Percentiles rank a stretch among this genome's conserved stretches.
These are phyloP conservation scores for Aspergillus cavernicola DNA, from an alignment of 495 filamentous ascomycete genomes.

Conservation along the genomic window DNA sequence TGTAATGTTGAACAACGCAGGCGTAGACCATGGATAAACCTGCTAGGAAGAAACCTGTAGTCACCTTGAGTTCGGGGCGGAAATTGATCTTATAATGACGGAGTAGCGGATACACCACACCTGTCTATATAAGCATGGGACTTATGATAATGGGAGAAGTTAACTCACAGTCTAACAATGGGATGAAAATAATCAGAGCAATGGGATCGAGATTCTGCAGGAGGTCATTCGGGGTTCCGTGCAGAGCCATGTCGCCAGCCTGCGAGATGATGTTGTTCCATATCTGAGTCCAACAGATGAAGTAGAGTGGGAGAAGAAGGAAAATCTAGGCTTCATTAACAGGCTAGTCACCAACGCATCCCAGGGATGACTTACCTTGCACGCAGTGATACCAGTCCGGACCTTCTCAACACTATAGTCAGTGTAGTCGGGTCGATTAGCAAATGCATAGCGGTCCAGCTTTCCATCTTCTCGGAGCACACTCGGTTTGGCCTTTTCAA, in stretches of 20 bases:
- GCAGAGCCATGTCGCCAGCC: conserved; percentile 39
- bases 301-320: conserved; percentile 32
- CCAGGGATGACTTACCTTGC: conserved; percentile 21
- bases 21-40: conserved; percentile 50
- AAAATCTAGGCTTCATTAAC: conserved; percentile 34
- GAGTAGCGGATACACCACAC: conserved; percentile 9
- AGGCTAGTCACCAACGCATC: neutral
- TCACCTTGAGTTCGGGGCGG: conserved; percentile 61
- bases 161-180: conserved; percentile 51
- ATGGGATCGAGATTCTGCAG: conserved; percentile 64
- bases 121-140: conserved; percentile 50
- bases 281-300: conserved; percentile 19
- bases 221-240: conserved; percentile 58
- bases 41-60: conserved; percentile 56
- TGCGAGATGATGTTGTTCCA: conserved; percentile 34
- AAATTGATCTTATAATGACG: conserved; percentile 52
- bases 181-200: conserved; percentile 58
- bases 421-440: conserved; percentile 8
- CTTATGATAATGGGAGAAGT: neutral
- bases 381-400: conserved; percentile 42
- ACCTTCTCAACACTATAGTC: conserved; percentile 51
- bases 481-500: conserved; percentile 22
- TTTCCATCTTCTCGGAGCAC: conserved; percentile 3
- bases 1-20: conserved; percentile 58
- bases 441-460: conserved; percentile 9